These are phyloP conservation scores for Torrubiella hemipterigena DNA, from an alignment of 2,329 filamentous ascomycete species.

Conservation along the genomic window DNA sequence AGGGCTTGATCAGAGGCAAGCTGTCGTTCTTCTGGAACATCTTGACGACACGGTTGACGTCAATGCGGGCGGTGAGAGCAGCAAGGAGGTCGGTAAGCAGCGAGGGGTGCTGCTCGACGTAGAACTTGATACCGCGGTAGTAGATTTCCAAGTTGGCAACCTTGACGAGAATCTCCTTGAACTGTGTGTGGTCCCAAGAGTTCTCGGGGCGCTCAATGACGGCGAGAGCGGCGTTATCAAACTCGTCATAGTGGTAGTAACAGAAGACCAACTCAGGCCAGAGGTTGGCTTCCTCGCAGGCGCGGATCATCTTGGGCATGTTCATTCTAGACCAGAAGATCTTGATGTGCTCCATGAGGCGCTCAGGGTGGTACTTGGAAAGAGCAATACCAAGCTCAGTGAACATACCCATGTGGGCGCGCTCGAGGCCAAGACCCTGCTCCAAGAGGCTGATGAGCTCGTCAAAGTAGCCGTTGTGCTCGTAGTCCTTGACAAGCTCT, in stretches of 20 bases:
- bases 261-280: slow-evolving; percentile 98
- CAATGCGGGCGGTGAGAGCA: slow-evolving; percentile 80
- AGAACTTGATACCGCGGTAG: slow-evolving; percentile 94
- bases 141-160: slow-evolving; percentile 98
- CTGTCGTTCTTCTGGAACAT: slow-evolving; percentile 99
- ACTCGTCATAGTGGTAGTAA: slow-evolving; percentile 97
- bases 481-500: slow-evolving; percentile 90
- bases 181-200: slow-evolving; percentile 98
- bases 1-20: slow-evolving; percentile 95
- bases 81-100: slow-evolving; percentile 93
- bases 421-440: slow-evolving; percentile 85
- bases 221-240: slow-evolving; percentile 88
- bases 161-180: slow-evolving; percentile 98
- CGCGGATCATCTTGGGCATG: slow-evolving; percentile 90
- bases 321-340: slow-evolving; percentile 98
- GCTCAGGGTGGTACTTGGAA: slow-evolving; percentile 88
- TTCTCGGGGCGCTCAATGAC: slow-evolving; percentile 98
- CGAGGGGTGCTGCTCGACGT: slow-evolving; percentile 92
- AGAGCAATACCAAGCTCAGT: slow-evolving; percentile 85
- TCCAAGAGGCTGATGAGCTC: slow-evolving; percentile 92
- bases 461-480: slow-evolving; percentile 94
- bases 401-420: slow-evolving; percentile 94
- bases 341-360: slow-evolving; percentile 96
- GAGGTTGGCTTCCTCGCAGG: slow-evolving; percentile 85
- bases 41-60: slow-evolving; percentile 97